These are phyloP conservation scores for Cymbopogon flexuosus DNA, from an alignment of 202 grass and related monocot genomes.

Conservation along the genomic window DNA sequence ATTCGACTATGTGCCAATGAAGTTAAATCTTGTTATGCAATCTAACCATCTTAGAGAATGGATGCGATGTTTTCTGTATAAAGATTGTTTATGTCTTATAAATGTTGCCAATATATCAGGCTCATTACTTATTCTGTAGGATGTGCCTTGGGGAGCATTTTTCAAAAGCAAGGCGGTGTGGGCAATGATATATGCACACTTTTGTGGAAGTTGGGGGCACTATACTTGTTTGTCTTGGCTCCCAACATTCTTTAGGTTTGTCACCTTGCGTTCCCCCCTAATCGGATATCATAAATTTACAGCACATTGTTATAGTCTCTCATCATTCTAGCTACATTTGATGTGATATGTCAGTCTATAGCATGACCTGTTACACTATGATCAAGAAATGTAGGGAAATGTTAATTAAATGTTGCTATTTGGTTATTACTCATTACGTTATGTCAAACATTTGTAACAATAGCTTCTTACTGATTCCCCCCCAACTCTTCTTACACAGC, in stretches of 20 bases:
- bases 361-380: not conserved
- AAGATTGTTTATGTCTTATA: conserved; percentile 25
- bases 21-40: conserved; percentile 11
- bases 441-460: conserved; percentile 5
- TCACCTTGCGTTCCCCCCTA: not conserved
- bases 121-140: conserved; percentile 49
- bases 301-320: not conserved
- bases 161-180: conserved; percentile 89
- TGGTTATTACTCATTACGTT: conserved; percentile 2
- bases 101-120: not conserved
- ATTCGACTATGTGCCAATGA: conserved; percentile 17
- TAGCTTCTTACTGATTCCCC: not conserved
- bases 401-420: conserved; percentile 1
- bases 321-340: not conserved
- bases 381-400: not conserved
- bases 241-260: conserved; percentile 90
- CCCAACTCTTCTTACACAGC: conserved; percentile 44
- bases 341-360: conserved; percentile 18
- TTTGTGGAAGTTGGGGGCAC: conserved; percentile 97
- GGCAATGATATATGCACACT: conserved; percentile 99
- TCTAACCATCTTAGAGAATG: conserved; percentile 1
- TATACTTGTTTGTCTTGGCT: conserved; percentile 98
- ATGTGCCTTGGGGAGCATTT: conserved; percentile 94
- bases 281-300: not conserved
- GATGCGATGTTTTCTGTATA: not conserved